A percentile compares a stretch with the other conserved stretches of the same genome.
Conservation (phyloP, 306 rosid genomes). For the Lathyrus tuberosus region DNA sequence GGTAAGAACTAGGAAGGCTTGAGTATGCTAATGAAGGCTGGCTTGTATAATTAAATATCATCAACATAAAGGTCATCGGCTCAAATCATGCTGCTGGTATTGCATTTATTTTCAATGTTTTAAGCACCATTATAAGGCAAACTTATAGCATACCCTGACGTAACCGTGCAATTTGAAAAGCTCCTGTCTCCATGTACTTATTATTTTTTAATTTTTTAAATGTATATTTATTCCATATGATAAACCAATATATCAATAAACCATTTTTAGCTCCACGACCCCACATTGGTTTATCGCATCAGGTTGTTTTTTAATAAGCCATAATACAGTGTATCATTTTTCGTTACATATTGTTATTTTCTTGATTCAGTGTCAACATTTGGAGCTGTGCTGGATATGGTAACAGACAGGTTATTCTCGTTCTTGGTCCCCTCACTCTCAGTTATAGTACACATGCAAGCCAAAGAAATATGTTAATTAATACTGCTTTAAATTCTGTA, state of each 20-base stretch:
- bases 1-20: conserved; percentile 19
- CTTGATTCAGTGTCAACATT: conserved; percentile 85
- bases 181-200: conserved; percentile 9
- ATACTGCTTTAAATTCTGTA: conserved; percentile 28
- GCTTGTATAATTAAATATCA: conserved; percentile 26
- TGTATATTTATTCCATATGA: not conserved
- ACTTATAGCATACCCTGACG: conserved; percentile 20
- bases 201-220: not conserved
- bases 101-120: conserved; percentile 8
- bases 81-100: conserved; percentile 3
- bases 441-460: conserved; percentile 8
- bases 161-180: conserved; percentile 21
- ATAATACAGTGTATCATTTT: conserved; percentile 13
- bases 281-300: not conserved
- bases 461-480: conserved; percentile 26
- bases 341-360: conserved; percentile 31
- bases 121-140: conserved; percentile 12
- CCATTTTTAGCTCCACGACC: not conserved
- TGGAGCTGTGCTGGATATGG: conserved; percentile 99
- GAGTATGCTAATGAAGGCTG: conserved; percentile 28
- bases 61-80: conserved; percentile 9
- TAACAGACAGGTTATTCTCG: conserved; percentile 81
- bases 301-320: conserved; percentile 7
- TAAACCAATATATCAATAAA: conserved; percentile 22
- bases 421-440: conserved; percentile 26